phyloP scores from a whole-genome alignment of 257 asterid genomes.

The Cordia subcordata region DNA sequence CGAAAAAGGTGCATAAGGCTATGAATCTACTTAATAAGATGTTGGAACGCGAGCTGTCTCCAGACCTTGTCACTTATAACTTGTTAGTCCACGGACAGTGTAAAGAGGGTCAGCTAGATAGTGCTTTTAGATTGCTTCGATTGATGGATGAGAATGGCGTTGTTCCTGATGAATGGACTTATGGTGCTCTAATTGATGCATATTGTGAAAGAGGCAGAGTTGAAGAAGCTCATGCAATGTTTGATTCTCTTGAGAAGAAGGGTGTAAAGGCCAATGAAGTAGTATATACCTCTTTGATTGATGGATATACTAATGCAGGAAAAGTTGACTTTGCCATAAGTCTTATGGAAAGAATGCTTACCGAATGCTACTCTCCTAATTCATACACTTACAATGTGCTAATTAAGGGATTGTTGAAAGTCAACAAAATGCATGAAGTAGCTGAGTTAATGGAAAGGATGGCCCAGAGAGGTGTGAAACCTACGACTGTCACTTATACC shows the following conservation, averaged over 20 bases:
- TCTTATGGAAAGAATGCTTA: conserved; percentile 50
- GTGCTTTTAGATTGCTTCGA: conserved; percentile 57
- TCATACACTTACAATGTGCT: conserved; percentile 54
- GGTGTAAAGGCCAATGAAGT: conserved; percentile 44
- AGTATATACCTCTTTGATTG: conserved; percentile 51
- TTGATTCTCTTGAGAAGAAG: conserved; percentile 46
- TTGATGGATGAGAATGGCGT: conserved; percentile 55
- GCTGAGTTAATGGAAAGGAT: conserved; percentile 41
- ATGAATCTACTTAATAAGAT: conserved; percentile 60
- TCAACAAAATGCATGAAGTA: conserved; percentile 46
- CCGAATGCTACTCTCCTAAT: conserved; percentile 47
- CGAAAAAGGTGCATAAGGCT: conserved; percentile 54
- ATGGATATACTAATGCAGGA: conserved; percentile 52
- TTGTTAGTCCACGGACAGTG: conserved; percentile 63
- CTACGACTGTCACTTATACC: conserved; percentile 49
- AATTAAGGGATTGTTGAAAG: conserved; percentile 59
- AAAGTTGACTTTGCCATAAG: conserved; percentile 45
- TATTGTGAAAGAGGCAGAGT: conserved; percentile 54
- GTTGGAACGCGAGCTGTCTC: conserved; percentile 44
- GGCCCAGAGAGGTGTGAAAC: conserved; percentile 44
- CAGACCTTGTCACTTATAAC: conserved; percentile 53
- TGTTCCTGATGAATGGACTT: conserved; percentile 56
- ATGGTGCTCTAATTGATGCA: conserved; percentile 52
- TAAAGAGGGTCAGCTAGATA: conserved; percentile 48
- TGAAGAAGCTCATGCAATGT: conserved; percentile 41